These are phyloP conservation scores for Dactylellina cionopaga DNA, from an alignment of 2,329 filamentous ascomycete species.

Conservation along the genomic window DNA sequence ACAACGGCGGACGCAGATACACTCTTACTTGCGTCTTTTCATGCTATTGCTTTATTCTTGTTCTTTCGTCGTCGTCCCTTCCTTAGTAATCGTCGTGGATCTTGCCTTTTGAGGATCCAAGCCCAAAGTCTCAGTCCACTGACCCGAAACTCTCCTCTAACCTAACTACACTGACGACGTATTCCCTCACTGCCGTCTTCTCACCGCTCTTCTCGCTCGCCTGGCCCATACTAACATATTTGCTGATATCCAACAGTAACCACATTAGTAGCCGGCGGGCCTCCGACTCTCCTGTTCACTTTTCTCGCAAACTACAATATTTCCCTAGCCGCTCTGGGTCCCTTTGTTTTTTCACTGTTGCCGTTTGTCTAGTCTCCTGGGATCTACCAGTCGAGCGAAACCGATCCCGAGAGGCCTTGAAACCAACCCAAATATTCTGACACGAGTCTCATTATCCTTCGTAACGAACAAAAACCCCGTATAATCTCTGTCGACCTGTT, in stretches of 20 bases:
- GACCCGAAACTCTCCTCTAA: slow-evolving; percentile 49
- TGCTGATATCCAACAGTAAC: slow-evolving; percentile 22
- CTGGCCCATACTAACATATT: slow-evolving; percentile 29
- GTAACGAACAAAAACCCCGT: slow-evolving; percentile 11
- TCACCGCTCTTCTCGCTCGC: slow-evolving; percentile 6
- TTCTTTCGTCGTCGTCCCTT: slow-evolving; percentile 2
- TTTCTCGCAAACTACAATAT: slow-evolving; percentile 3
- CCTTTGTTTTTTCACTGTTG: slow-evolving; percentile 18
- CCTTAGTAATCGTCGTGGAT: slow-evolving; percentile 37
- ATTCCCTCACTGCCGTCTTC: slow-evolving; percentile 15
- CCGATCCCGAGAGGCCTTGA: slow-evolving; percentile 22
- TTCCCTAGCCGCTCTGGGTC: slow-evolving; percentile 29
- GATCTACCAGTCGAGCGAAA: slow-evolving; percentile 23
- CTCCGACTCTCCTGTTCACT: slow-evolving; percentile 7
- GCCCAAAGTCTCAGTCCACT: slow-evolving; percentile 34
- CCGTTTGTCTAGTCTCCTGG: slow-evolving; percentile 14
- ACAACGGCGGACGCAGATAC: slow-evolving; percentile 32
- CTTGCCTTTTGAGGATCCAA: slow-evolving; percentile 51
- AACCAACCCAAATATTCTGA: slow-evolving; percentile 43
- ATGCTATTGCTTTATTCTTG: background rate
- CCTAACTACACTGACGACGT: slow-evolving; percentile 41
- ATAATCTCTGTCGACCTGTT: slow-evolving; percentile 16
- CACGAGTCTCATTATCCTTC: slow-evolving; percentile 47
- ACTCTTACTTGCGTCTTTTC: slow-evolving; percentile 7
- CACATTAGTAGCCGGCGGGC: background rate